These are phyloP conservation scores for Cadophora sp. DNA, from an alignment of 2,329 filamentous ascomycete genomes.

Conservation along the genomic window DNA sequence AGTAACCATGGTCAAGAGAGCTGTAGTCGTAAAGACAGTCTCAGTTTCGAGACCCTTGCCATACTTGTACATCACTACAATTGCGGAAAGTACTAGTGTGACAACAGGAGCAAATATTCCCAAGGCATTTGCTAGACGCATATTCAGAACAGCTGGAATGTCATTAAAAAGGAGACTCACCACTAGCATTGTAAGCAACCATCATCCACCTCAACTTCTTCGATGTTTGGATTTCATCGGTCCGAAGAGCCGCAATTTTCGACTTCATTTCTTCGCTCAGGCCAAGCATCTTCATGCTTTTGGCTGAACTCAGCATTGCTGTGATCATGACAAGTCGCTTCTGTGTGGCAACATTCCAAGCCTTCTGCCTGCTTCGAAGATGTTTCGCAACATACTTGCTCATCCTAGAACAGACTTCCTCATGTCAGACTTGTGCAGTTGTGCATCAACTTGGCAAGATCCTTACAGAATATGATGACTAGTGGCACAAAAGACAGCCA, in stretches of 20 bases:
- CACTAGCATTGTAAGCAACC: constrained; percentile 50
- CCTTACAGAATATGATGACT: constrained; percentile 49
- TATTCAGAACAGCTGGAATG: constrained; percentile 21
- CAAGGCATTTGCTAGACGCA: constrained; percentile 11
- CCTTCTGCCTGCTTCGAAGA: constrained; percentile 46
- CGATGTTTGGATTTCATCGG: constrained; percentile 43
- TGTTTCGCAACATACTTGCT: constrained; percentile 49
- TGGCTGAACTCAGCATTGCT: constrained; percentile 47
- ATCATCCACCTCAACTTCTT: constrained; percentile 49
- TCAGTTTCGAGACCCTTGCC: constrained; percentile 26
- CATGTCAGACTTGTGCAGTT: neutral
- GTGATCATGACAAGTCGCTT: constrained; percentile 47
- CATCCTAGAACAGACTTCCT: constrained; percentile 49
- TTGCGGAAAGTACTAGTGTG: constrained; percentile 33
- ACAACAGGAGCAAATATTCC: constrained; percentile 34
- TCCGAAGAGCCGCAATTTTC: constrained; percentile 21
- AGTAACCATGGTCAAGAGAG: constrained; percentile 34
- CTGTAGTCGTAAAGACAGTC: constrained; percentile 35
- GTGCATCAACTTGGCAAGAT: neutral
- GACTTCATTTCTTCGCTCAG: constrained; percentile 16
- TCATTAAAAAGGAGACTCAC: constrained; percentile 34
- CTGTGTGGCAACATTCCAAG: constrained; percentile 52
- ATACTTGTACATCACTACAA: constrained; percentile 19
- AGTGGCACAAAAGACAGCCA: constrained; percentile 51
- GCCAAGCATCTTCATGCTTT: constrained; percentile 50